phyloP scores from a whole-genome alignment of 164 flowering plant genomes.

The Buxus sempervirens region DNA sequence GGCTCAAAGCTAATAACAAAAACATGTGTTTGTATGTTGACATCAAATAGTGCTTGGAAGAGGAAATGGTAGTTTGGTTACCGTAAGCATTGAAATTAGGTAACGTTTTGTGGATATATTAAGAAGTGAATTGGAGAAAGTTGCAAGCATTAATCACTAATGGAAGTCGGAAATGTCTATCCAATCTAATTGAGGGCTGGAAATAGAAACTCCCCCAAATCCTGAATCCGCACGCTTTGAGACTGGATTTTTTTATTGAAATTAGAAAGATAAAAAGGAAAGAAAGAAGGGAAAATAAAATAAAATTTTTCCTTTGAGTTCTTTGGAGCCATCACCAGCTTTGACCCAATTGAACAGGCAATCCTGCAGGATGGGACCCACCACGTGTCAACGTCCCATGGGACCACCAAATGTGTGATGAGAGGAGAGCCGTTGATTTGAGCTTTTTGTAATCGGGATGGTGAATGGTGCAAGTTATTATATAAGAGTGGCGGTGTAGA shows the following conservation, averaged over 20 bases:
- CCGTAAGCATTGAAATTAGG: neutral
- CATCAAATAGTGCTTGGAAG: neutral
- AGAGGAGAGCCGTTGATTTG: slow-evolving; percentile 5
- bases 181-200: neutral
- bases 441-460: too few relatives aligned
- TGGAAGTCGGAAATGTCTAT: too few relatives aligned
- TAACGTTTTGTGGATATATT: too few relatives aligned
- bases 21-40: neutral
- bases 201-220: neutral
- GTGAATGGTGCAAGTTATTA: too few relatives aligned
- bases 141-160: too few relatives aligned
- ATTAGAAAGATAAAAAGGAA: too few relatives aligned
- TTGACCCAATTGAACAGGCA: slow-evolving; percentile 11
- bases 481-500: neutral
- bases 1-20: too few relatives aligned
- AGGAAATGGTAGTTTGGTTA: neutral
- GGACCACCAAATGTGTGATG: slow-evolving; percentile 1
- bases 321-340: slow-evolving; percentile 1
- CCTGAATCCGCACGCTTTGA: neutral
- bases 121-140: too few relatives aligned
- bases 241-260: too few relatives aligned
- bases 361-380: neutral
- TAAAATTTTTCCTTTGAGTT: neutral
- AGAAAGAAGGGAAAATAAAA: too few relatives aligned
- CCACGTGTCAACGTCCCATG: slow-evolving; percentile 13